A percentile compares a stretch with the other conserved stretches of the same genome.
phyloP scores from a whole-genome alignment of 305 asterid genomes.

The Withania somnifera region DNA sequence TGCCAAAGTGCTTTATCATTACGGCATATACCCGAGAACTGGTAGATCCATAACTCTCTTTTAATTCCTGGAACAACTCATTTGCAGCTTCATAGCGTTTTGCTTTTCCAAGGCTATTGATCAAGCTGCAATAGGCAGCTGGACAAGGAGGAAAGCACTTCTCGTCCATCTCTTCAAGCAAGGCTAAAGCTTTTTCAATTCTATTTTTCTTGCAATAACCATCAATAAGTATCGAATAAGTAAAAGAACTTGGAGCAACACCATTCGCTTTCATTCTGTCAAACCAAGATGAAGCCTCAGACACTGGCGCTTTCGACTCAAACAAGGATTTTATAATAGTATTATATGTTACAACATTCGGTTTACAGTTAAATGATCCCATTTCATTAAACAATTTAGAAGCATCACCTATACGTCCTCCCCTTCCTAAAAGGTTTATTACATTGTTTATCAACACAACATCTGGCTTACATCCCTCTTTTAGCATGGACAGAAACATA shows the following conservation, averaged over 20 bases:
- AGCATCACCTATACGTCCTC: slow-evolving; percentile 54
- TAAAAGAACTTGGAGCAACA: slow-evolving; percentile 59
- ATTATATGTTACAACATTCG: slow-evolving; percentile 82
- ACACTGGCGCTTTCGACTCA: slow-evolving; percentile 47
- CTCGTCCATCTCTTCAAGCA: slow-evolving; percentile 96
- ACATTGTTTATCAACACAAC: slow-evolving; percentile 76
- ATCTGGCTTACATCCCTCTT: slow-evolving; percentile 76
- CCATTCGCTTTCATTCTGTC: slow-evolving; percentile 58
- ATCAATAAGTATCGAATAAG: slow-evolving; percentile 76
- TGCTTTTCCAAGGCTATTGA: slow-evolving; percentile 65
- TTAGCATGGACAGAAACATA: slow-evolving; percentile 44
- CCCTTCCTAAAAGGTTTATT: slow-evolving; percentile 61
- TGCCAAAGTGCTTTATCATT: slow-evolving; percentile 88
- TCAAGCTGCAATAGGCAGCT: slow-evolving; percentile 95
- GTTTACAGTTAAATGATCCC: slow-evolving; percentile 59
- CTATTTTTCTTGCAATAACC: slow-evolving; percentile 80
- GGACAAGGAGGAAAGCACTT: slow-evolving; percentile 93
- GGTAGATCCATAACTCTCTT: slow-evolving; percentile 73
- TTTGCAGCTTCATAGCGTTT: slow-evolving; percentile 82
- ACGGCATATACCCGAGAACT: slow-evolving; percentile 94
- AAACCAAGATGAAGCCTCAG: slow-evolving; percentile 59
- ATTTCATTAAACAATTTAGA: slow-evolving; percentile 64
- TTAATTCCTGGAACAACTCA: slow-evolving; percentile 78
- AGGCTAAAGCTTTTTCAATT: slow-evolving; percentile 59
- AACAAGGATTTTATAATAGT: slow-evolving; percentile 67